Conservation (phyloP, 208 protist genomes). For the Acanthamoeba royreba region DNA sequence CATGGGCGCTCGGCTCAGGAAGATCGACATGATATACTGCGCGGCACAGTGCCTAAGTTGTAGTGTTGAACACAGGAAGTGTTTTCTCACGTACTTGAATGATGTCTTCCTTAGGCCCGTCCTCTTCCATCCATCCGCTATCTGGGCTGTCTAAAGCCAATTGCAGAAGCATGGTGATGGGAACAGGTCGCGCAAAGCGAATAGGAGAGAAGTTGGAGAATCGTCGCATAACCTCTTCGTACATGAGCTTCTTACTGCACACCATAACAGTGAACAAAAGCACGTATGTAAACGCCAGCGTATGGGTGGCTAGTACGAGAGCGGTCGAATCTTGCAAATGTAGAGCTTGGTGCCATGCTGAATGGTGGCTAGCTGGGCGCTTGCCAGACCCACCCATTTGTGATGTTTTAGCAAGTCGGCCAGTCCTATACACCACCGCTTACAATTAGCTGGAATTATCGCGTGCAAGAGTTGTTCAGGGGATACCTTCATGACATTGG, state of each 20-base stretch:
- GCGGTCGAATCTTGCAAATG: constrained; percentile 31
- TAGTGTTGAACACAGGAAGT: neutral
- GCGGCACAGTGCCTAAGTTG: neutral
- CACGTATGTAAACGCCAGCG: neutral
- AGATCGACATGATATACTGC: constrained; percentile 33
- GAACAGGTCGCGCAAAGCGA: neutral
- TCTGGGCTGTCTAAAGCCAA: constrained; percentile 40
- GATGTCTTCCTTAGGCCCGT: constrained; percentile 28
- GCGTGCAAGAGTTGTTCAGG: neutral
- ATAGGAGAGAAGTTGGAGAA: constrained; percentile 49
- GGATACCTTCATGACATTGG: neutral
- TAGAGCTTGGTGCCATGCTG: constrained; percentile 63
- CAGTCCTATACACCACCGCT: too few species aligned
- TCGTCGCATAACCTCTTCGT: constrained; percentile 24
- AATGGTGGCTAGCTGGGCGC: neutral
- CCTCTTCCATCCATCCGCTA: constrained; percentile 44
- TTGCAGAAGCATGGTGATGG: constrained; percentile 4
- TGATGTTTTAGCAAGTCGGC: constrained; percentile 21
- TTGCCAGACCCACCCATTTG: constrained; percentile 47
- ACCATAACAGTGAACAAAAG: neutral
- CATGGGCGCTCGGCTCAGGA: constrained; percentile 34
- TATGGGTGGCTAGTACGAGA: neutral
- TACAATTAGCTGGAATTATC: neutral
- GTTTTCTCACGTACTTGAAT: neutral
- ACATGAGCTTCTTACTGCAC: constrained; percentile 56